Conservation (phyloP, 225 moss, liverwort and hornwort genomes). For the Thuidium tamariscinum region DNA sequence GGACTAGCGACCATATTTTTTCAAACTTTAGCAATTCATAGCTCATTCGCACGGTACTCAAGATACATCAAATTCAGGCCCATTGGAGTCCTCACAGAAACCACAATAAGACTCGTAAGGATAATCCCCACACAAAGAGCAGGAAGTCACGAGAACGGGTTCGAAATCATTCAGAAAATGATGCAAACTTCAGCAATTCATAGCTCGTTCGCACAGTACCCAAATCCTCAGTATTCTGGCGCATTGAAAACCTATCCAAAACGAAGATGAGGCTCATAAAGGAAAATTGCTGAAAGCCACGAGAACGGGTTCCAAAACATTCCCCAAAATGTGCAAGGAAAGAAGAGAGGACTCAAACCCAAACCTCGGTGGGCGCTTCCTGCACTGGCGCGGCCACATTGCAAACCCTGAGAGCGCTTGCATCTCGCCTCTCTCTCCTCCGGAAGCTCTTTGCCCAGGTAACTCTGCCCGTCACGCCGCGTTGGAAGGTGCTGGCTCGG, state of each 20-base stretch:
- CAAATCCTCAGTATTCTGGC: background rate
- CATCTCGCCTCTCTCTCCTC: background rate
- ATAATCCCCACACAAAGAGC: background rate
- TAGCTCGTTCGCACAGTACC: background rate
- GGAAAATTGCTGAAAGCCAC: background rate
- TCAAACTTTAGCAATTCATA: background rate
- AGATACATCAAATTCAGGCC: background rate
- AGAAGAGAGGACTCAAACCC: background rate
- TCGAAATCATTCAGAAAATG: background rate
- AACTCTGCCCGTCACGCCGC: background rate
- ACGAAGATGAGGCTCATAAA: no score
- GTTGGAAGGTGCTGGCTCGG: background rate
- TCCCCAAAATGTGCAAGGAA: background rate
- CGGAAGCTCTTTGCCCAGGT: background rate
- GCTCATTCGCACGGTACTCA: background rate
- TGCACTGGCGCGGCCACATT: slow-evolving; percentile 32
- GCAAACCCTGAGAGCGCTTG: background rate
- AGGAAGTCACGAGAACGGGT: background rate
- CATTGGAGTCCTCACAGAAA: background rate
- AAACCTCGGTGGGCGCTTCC: slow-evolving; percentile 14
- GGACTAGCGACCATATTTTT: background rate
- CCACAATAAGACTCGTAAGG: no score
- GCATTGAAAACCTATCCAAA: background rate
- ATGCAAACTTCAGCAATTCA: background rate
- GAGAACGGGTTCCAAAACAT: background rate